Base-by-base conservation (phyloP, 305 asterid genomes). In the Fraxinus greggii region DNA sequence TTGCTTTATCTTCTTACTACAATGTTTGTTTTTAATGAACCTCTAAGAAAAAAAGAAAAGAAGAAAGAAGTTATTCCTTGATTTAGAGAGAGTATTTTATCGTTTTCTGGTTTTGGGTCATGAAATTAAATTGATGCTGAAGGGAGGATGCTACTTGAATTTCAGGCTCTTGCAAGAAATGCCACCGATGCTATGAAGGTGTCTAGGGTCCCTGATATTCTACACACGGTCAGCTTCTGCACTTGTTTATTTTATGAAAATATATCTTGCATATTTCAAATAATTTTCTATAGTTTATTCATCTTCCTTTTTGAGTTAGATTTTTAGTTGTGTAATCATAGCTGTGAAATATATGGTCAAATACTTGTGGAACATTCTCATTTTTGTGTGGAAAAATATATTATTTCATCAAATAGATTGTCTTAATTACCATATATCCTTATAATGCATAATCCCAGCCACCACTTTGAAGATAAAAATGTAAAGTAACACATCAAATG, bases 121-220 rank as follows among this genome's bases (percentile, higher is more conserved):
- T 24, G 36, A 67, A 10, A 28, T 3, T 23, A 63, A 63, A 63
- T 24, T 65, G 33, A 65, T 65, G 73, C 40, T 69, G 40, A 69
- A 31, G n/a, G 48, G 40, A 78, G 73, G 32, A 45, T 4, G 51
- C 63, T 3, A 38, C 19, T 85, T 29, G 85, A 13, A 82, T 82
- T 87, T 86, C 92, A 95, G 98, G 98, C 95, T 81, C 95, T 93
- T 79, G 88, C 89, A 65, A 82, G 89, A 23, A 91, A 93, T 61
- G 92, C 93, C 10, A 93, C 98, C 8, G 98, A 95, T 86, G 98
- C 97, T 33, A 91, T 95, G 98, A 93, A 87, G 92, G 92, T 89
- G 81, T 92, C 98, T 1, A 89, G 94, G 86, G 98, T 91, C 80
- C 92, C 92, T 3, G 98, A 94, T 74, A 89, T 93, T 83, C 88